Evolutionary conservation across 306 rosid species (phyloP).

Genomic region (Acacia crassicarpa): DNA sequence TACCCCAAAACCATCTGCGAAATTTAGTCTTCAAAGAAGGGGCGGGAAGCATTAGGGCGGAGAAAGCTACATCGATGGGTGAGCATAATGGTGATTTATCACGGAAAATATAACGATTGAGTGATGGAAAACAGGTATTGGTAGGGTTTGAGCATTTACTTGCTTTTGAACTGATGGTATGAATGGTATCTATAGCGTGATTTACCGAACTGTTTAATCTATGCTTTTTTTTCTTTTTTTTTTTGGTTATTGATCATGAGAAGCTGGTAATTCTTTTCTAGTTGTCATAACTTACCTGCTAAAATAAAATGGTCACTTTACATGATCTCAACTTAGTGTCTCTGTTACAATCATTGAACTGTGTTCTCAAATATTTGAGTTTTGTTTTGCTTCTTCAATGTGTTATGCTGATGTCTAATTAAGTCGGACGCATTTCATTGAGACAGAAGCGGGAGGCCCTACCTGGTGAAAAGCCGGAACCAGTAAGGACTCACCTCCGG

Average conservation of each 20-base stretch:
- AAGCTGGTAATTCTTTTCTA: background rate
- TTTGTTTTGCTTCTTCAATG: background rate
- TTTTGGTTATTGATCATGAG: background rate
- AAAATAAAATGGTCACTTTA: background rate
- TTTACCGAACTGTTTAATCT: background rate
- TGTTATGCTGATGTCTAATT: background rate
- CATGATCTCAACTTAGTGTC: background rate
- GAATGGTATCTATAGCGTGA: background rate
- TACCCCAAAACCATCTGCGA: background rate
- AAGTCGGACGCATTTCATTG: background rate
- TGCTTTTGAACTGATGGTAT: background rate
- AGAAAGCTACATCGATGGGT: background rate
- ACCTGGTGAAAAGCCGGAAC: constrained; percentile 33
- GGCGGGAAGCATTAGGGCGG: background rate
- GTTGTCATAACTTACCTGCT: background rate
- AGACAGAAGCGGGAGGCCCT: constrained; percentile 34
- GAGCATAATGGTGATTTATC: background rate
- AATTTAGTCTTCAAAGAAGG: background rate
- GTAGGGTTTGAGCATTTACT: background rate
- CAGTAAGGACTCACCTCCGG: constrained; percentile 30
- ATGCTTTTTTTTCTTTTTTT: background rate
- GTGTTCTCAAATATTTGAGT: background rate
- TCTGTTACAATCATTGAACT: background rate
- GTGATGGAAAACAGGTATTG: background rate
- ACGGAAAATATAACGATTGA: background rate